These are phyloP conservation scores for Isochrysis galbana DNA, from an alignment of 78 protist genomes.

Conservation along the genomic window DNA sequence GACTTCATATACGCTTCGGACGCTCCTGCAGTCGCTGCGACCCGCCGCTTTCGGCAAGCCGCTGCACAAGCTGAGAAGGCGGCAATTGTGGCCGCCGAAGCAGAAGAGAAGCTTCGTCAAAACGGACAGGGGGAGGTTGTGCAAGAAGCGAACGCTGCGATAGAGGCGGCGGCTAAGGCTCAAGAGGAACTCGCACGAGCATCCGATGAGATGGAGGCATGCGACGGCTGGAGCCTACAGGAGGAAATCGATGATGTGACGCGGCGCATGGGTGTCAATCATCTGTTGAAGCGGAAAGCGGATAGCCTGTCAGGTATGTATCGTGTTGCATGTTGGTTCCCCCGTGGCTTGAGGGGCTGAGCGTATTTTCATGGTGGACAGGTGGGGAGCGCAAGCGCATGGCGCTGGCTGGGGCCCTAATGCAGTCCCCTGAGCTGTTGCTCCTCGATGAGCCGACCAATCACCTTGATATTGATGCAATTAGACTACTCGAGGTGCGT, in stretches of 20 bases:
- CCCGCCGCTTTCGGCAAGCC: neutral
- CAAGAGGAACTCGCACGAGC: too few species aligned
- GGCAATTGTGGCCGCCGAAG: too few species aligned
- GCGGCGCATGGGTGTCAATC: neutral
- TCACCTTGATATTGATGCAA: too few species aligned
- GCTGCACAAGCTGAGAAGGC: neutral
- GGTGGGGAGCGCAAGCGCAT: slow-evolving; percentile 50
- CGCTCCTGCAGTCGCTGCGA: neutral
- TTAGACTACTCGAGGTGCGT: too few species aligned
- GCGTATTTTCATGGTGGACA: too few species aligned
- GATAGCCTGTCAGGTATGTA: neutral
- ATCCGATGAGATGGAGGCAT: neutral
- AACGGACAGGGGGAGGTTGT: neutral
- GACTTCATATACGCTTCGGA: neutral
- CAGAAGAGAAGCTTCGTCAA: too few species aligned
- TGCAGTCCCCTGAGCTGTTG: slow-evolving; percentile 45
- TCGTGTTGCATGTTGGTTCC: too few species aligned
- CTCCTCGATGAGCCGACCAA: too few species aligned
- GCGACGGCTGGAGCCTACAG: neutral
- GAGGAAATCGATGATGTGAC: neutral
- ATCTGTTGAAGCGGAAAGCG: neutral
- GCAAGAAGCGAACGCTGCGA: too few species aligned
- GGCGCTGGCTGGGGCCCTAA: slow-evolving; percentile 11
- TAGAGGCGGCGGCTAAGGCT: neutral
- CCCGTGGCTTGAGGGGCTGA: too few species aligned